Percentiles rank a stretch among this genome's conserved stretches.
These are phyloP conservation scores for Aspergillus unguis DNA, from an alignment of 2,329 filamentous ascomycete species.

Conservation along the genomic window DNA sequence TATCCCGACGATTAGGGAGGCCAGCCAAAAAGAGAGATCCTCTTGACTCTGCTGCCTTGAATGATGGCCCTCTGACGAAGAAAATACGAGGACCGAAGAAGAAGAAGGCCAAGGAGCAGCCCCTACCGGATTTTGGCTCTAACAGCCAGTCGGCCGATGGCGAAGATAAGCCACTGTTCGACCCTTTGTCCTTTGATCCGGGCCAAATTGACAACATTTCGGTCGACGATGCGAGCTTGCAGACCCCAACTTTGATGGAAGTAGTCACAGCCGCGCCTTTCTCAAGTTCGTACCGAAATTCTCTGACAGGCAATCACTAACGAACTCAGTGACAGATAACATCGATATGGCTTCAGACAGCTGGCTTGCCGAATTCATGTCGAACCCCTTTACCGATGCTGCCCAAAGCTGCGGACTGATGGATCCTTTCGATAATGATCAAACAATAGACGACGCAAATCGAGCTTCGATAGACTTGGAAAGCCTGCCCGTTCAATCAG, in stretches of 20 bases:
- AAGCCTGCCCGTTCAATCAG: neutral
- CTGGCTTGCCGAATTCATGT: constrained; percentile 31
- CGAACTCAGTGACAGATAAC: constrained; percentile 16
- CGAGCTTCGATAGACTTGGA: constrained; percentile 3
- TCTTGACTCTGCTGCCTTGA: constrained; percentile 1
- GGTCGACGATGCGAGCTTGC: constrained; percentile 10
- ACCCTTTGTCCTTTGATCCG: constrained; percentile 6
- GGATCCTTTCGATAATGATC: constrained; percentile 10
- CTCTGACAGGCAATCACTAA: neutral
- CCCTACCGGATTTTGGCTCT: neutral
- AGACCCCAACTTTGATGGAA: constrained; percentile 12
- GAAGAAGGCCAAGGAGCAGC: constrained; percentile 12
- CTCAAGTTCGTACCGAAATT: constrained; percentile 10
- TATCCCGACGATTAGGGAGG: constrained; percentile 34
- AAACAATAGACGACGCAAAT: neutral
- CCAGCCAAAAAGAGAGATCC: constrained; percentile 32
- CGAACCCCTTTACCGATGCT: constrained; percentile 15
- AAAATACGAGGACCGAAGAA: constrained; percentile 14
- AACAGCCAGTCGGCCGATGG: neutral
- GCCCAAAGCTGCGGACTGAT: constrained; percentile 13
- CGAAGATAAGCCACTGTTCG: constrained; percentile 2
- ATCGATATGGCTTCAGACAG: constrained; percentile 25
- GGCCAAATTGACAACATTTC: constrained; percentile 10
- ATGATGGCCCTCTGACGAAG: constrained; percentile 5
- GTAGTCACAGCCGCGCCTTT: constrained; percentile 9